Evolutionary conservation across 1,284 basidiomycete species (phyloP), one percentile per base, ranked within the genome.

Genomic region (Agaricales sp.): DNA sequence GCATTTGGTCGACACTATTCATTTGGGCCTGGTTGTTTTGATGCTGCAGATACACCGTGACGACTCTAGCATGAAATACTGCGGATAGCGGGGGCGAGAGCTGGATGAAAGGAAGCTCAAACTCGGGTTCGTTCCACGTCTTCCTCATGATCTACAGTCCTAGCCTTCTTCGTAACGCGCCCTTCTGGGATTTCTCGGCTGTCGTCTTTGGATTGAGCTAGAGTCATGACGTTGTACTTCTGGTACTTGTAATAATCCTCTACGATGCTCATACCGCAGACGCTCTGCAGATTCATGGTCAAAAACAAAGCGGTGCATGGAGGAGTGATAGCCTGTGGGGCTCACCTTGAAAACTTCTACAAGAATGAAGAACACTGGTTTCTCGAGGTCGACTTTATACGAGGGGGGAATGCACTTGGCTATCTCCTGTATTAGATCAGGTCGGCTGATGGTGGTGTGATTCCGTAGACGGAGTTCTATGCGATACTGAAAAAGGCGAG

Each of bases 271-370:
- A 89, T 69, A 2, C 86, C 82, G 55, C 82, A 88, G 1, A 83
- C 67, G 52, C 76, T 80, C 86, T 89, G 56, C 19, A 52, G 16
- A 25, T 25, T 24, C 39, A 47, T 43, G 43, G 38, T 51, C 2
- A 43, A 37, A 21, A 35, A 47, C 44, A 35, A 30, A 26, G 47
- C 3, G 13, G 45, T 18, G 13, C 19, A 52, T 25, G 14, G 26
- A n/a, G 21, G 30, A 24, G 21, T 23, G 50, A 37, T 35, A 43
- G 21, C 19, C 39, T 45, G 30, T 25, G 45, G 45, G 14, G 14
- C 11, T 13, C 48, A 82, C 87, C 75, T 89, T 90, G 71, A 88
- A 89, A 8, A 90, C 70, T 58, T 90, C 86, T 2, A 88, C 77
- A 4, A 90, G 70, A 45, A 90, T 73, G 52, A 86, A 87, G 1